Conservation (phyloP, 345 rosid genomes). For the Limnanthes douglasii region DNA sequence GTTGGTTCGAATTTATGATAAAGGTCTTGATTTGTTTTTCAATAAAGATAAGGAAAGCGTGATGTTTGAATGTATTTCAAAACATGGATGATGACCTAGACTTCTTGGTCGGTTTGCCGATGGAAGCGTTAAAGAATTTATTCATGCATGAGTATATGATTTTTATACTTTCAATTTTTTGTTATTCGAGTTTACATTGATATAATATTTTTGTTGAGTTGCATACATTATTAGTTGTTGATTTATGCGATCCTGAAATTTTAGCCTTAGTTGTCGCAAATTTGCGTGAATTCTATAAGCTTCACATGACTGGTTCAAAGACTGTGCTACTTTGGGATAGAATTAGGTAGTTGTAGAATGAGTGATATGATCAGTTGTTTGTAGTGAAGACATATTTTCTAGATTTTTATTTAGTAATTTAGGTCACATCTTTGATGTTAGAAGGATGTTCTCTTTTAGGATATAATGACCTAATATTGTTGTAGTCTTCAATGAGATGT, state of each 20-base stretch:
- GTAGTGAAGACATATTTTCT: too few relatives aligned
- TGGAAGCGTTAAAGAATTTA: conserved; percentile 91
- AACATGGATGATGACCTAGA: conserved; percentile 79
- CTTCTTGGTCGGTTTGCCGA: conserved; percentile 71
- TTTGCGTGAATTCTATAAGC: conserved; percentile 75
- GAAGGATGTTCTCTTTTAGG: not conserved
- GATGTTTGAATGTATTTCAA: conserved; percentile 83
- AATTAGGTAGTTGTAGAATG: conserved; percentile 51
- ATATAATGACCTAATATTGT: not conserved
- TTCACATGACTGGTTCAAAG: conserved; percentile 58
- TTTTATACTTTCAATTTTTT: conserved; percentile 1
- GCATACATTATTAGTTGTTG: conserved; percentile 75
- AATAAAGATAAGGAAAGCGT: conserved; percentile 62
- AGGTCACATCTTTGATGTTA: not conserved
- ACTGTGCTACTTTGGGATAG: conserved; percentile 59
- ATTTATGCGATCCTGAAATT: conserved; percentile 57
- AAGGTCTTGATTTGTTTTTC: conserved; percentile 80
- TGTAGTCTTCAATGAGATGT: too few relatives aligned
- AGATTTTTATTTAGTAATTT: not conserved
- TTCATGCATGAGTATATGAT: conserved; percentile 64
- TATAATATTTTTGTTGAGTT: conserved; percentile 10
- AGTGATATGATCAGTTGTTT: too few relatives aligned
- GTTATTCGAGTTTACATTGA: conserved; percentile 8
- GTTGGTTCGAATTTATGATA: conserved; percentile 67
- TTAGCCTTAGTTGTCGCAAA: conserved; percentile 68